Evolutionary conservation across 2,329 filamentous ascomycete species (phyloP).

Genomic region (Allantophomopsis lycopodina): DNA sequence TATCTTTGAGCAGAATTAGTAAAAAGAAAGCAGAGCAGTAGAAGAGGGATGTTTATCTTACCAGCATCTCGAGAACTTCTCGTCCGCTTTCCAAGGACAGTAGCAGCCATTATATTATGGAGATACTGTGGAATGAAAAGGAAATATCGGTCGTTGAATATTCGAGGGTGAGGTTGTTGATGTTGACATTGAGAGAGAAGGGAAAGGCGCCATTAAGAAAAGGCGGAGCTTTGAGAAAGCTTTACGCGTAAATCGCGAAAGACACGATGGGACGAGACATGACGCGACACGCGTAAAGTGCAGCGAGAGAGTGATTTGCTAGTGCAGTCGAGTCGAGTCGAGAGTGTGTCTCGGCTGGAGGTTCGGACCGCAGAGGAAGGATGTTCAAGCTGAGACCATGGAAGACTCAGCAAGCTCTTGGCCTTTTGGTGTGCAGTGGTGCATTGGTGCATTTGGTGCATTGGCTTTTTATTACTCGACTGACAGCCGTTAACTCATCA

Average conservation of each 20-base stretch:
- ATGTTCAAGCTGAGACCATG: no score
- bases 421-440: no score
- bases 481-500: no score
- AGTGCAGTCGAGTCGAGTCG: no score
- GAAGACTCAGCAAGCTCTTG: no score
- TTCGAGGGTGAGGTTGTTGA: neutral
- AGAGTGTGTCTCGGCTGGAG: no score
- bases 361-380: no score
- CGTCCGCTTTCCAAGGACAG: slow-evolving; percentile 31
- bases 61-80: slow-evolving; percentile 22
- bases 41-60: slow-evolving; percentile 12
- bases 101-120: slow-evolving; percentile 16
- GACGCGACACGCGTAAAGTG: no score
- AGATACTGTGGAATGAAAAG: slow-evolving; percentile 2
- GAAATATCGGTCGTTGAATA: neutral
- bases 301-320: no score
- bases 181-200: slow-evolving; percentile 3
- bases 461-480: no score
- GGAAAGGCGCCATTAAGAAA: slow-evolving; percentile 3
- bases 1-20: slow-evolving; percentile 8
- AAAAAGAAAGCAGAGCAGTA: slow-evolving; percentile 4
- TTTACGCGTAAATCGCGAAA: neutral
- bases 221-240: neutral
- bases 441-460: no score
- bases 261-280: no score